phyloP scores from a whole-genome alignment of 192 early-diverging fungal species.

The Coemansia sp. region DNA sequence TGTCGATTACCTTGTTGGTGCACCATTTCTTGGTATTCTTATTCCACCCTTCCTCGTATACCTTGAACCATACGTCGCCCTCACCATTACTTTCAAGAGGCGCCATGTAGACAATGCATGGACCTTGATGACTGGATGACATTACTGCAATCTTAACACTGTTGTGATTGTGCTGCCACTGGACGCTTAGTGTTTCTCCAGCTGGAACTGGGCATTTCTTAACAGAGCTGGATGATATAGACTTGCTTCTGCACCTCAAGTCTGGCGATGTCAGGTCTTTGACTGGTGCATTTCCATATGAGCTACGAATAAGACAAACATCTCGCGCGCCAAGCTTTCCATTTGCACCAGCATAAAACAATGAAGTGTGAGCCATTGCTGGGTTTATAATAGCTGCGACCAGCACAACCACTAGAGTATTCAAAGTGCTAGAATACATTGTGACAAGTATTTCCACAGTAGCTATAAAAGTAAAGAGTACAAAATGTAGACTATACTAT shows the following conservation, averaged over 20 bases:
- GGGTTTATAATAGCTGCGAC: neutral
- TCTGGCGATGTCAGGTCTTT: slow-evolving; percentile 4
- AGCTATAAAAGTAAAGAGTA: no score
- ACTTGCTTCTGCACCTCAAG: slow-evolving; percentile 16
- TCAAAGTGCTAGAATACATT: neutral
- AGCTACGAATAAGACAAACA: neutral
- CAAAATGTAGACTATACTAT: no score
- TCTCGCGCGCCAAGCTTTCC: neutral
- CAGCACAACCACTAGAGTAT: neutral
- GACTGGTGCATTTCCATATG: slow-evolving; percentile 9
- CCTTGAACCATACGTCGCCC: slow-evolving; percentile 31
- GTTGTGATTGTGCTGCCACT: slow-evolving; percentile 14
- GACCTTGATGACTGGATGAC: slow-evolving; percentile 18
- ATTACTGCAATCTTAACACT: slow-evolving; percentile 6
- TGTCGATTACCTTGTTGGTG: slow-evolving; percentile 11
- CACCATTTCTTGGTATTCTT: slow-evolving; percentile 11
- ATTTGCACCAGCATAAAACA: neutral
- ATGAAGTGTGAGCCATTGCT: neutral
- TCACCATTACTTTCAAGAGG: slow-evolving; percentile 12
- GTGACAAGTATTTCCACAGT: neutral
- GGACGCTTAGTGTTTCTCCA: slow-evolving; percentile 5
- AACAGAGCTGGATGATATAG: neutral
- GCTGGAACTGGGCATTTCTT: slow-evolving; percentile 10
- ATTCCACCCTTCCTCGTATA: slow-evolving; percentile 27
- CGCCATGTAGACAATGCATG: slow-evolving; percentile 31